Base-by-base conservation (phyloP, 129 eudicot species). In the Lonicera japonica region DNA sequence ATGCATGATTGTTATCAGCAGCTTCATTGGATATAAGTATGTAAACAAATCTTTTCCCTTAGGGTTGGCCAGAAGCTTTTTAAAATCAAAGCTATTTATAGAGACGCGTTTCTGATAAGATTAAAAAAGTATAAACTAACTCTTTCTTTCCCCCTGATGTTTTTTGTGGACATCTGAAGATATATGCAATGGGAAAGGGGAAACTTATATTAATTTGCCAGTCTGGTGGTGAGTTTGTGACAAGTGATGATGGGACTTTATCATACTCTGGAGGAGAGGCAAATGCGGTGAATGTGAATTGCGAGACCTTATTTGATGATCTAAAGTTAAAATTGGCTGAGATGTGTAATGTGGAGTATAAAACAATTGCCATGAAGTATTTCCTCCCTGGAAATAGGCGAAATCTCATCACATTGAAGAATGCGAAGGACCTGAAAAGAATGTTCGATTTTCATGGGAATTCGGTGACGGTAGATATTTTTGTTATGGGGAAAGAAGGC, bases 301-400 rank as follows among this genome's bases (percentile, higher is more conserved):
- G 63, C 10, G 96, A 84, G 51, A 82, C 89, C 23, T 55, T 80
- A 21, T 88, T 79, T 54, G 80, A 60, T 70, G 96, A 84, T 65
- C 71, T 88, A 48, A 88, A 82, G 77, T 39, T 82, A 45, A 75
- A 67, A 62, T 68, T 88, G 66, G 96, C 96, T 25, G 94, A 84
- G 64, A 75, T 80, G 65, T 84, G 73, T 56, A 61, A 88, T 70
- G 23, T 84, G 68, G 80, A 84, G 21, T 81, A 76, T 66, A 74
- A 73, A 41, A 77, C 89, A 23, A 70, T 82, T 16, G 60, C 83
- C 1, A 65, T 88, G 61, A 88, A 88, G 79, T 88, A 88, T 67
- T 88, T 88, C 64, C 96, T 88, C 43, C 96, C 96, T 15, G 94
- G 89, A 77, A 84, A 88, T 73, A 79, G 73, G 63, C 80, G 85